Conservation (phyloP, 164 flowering plant genomes). For the Malania oleifera region DNA sequence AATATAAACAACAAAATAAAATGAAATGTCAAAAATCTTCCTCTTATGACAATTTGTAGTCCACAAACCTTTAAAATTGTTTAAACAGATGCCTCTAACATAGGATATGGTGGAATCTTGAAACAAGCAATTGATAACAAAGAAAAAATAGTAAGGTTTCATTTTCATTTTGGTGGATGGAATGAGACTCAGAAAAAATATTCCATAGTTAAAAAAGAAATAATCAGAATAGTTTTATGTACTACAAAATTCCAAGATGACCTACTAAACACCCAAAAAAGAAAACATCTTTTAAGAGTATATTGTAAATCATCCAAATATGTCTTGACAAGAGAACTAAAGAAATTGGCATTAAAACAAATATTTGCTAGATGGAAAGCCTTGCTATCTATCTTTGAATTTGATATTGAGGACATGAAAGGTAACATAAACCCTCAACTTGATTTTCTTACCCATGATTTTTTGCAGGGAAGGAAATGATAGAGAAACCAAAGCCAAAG, state of each 20-base stretch:
- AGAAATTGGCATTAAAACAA: background rate
- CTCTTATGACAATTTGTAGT: background rate
- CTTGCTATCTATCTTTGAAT: background rate
- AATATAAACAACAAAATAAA: background rate
- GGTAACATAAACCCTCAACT: no score
- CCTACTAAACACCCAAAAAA: no score
- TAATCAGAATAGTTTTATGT: background rate
- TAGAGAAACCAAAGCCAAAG: no score
- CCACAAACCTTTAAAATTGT: background rate
- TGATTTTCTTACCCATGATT: no score
- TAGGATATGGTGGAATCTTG: background rate
- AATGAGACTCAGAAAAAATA: background rate
- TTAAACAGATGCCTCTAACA: background rate
- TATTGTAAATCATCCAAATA: background rate
- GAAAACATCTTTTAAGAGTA: background rate
- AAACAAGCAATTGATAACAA: background rate
- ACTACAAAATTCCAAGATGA: background rate
- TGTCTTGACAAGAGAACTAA: background rate
- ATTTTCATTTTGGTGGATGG: background rate
- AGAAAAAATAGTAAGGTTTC: background rate
- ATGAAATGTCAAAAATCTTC: background rate
- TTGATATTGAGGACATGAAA: no score
- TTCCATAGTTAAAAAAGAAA: background rate
- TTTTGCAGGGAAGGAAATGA: no score
- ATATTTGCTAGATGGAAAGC: background rate